Evolutionary conservation across 2,329 filamentous ascomycete genomes (phyloP), one percentile per base, ranked within the genome.

Genomic region (Talaromyces sp.): DNA sequence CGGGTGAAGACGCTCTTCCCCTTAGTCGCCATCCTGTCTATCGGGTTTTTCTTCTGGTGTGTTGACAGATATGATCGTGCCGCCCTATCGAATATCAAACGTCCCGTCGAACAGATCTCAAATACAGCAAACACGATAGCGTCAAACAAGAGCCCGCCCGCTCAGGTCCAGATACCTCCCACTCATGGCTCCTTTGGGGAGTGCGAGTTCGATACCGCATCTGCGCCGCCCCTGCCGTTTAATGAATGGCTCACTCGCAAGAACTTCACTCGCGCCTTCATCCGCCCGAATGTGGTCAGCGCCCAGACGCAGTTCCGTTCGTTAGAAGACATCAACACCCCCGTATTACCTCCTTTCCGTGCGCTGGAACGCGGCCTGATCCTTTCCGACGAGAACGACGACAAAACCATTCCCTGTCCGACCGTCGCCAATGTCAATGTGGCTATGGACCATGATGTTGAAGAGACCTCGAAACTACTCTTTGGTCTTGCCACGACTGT

Each of bases 261-360:
- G 69, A 75, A 76, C 64, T 76, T 74, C 62, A 76, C 73, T 33
- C 74, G 74, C 52, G 66, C 69, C 60, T 75, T 75, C 63, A 68
- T 76, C 63, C 74, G 73, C 45, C 71, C 74, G 60, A 71, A 67
- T 57, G 65, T 69, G 54, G 68, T 74, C 43, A 65, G 64, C 62
- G 64, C 71, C 33, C 65, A 71, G 43, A 68, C 72, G 31, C 67
- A 74, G 48, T 76, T 76, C 64, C 65, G 65, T 52, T 69, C 73
- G 2, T 57, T 76, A 45, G 73, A 75, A 64, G 67, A 69, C 40
- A 69, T 76, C 53, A 63, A 69, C n/a, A 64, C 64, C 46, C 70
- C 69, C 11, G 73, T 76, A 2, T 65, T 76, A 17, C 71, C 71
- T 2, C 70, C 70, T 1, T 73, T 74, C 66, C 69, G 68, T 6